Evolutionary conservation across 2,329 filamentous ascomycete genomes (phyloP).

Genomic region (Helminthosporium solani): DNA sequence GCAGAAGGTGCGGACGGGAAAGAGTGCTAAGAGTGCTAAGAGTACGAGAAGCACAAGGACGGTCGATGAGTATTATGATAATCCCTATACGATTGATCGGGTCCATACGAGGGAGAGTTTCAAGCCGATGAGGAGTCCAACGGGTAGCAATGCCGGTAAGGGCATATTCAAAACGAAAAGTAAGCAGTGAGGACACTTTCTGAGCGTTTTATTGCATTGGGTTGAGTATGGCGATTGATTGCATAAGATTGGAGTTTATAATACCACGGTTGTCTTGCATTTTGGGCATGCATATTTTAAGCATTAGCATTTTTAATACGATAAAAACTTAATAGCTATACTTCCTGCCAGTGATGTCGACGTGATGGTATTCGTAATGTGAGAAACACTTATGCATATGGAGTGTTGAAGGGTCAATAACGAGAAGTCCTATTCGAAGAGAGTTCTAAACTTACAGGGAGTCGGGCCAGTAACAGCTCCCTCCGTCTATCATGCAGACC

Average conservation of each 20-base stretch:
- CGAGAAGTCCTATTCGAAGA: too few species aligned
- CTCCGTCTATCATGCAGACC: too few species aligned
- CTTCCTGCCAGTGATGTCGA: too few species aligned
- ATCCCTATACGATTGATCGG: conserved; percentile 52
- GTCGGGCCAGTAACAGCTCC: too few species aligned
- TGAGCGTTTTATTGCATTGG: neutral
- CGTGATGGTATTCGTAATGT: too few species aligned
- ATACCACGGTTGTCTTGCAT: neutral
- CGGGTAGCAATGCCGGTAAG: conserved; percentile 8
- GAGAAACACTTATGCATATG: too few species aligned
- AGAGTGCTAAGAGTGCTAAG: conserved; percentile 26
- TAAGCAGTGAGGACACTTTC: conserved; percentile 1
- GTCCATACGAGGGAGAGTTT: conserved; percentile 52
- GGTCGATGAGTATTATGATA: conserved; percentile 41
- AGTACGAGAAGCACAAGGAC: conserved; percentile 24
- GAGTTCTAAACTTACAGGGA: too few species aligned
- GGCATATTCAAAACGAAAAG: conserved; percentile 7
- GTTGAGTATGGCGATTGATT: neutral
- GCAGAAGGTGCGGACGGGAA: conserved; percentile 32
- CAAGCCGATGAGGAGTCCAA: conserved; percentile 19
- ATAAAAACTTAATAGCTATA: too few species aligned
- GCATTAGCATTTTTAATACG: too few species aligned
- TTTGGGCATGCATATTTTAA: neutral
- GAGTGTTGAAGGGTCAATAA: too few species aligned
- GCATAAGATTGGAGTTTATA: neutral